Conservation (phyloP, 164 flowering plant species). For the Taxillus chinensis region DNA sequence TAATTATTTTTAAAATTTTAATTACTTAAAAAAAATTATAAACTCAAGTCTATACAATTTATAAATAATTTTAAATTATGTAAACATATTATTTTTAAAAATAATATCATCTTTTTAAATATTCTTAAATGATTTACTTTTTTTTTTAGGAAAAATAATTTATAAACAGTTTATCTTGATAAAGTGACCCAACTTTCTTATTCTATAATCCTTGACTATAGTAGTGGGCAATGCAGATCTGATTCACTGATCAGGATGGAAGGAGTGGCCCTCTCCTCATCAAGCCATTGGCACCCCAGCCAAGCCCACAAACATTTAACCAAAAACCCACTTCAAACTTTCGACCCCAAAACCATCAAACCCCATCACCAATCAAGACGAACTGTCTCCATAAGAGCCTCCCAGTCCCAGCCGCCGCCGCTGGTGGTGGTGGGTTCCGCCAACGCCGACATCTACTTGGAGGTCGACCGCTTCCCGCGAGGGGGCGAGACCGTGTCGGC, state of each 20-base stretch:
- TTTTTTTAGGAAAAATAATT: no score
- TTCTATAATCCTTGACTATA: no score
- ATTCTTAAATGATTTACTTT: no score
- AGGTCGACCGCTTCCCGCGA: slow-evolving; percentile 62
- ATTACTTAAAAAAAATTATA: no score
- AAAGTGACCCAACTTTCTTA: no score
- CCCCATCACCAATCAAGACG: not conserved
- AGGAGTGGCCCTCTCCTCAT: slow-evolving; percentile 16
- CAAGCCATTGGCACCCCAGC: slow-evolving; percentile 14
- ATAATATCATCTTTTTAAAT: no score
- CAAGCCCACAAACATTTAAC: not conserved
- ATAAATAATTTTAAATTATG: no score
- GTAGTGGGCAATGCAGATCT: no score
- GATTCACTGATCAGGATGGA: slow-evolving; percentile 7
- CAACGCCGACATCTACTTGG: slow-evolving; percentile 85
- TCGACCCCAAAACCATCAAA: not conserved
- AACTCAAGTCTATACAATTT: no score
- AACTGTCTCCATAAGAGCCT: slow-evolving; percentile 13
- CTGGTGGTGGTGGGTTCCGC: slow-evolving; percentile 90
- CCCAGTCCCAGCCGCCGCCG: slow-evolving; percentile 27
- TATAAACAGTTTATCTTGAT: no score
- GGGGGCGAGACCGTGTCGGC: slow-evolving; percentile 90
- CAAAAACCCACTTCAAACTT: slow-evolving; percentile 8
- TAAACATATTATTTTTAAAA: no score
- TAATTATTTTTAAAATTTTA: no score